A percentile compares a stretch with the other conserved stretches of the same genome.
Conservation (phyloP, 768 basidiomycete genomes). For the Pleurotus pulmonarius region DNA sequence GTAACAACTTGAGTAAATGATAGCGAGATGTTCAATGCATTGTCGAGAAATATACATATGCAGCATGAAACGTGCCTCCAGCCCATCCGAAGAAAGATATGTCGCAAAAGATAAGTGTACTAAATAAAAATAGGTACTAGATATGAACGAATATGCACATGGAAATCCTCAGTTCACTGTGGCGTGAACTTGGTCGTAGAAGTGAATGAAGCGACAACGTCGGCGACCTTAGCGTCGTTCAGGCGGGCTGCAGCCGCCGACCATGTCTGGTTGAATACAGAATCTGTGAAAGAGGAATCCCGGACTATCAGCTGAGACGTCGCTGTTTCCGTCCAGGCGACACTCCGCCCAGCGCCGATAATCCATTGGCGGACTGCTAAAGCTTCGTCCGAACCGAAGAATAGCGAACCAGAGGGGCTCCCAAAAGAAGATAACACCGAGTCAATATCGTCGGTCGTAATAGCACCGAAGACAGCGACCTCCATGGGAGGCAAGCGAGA, state of each 20-base stretch:
- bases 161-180: conserved; percentile 7
- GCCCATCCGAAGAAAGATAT: background rate
- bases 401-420: conserved; percentile 43
- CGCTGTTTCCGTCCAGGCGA: conserved; percentile 53
- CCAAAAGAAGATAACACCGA: conserved; percentile 49
- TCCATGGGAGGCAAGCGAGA: conserved; percentile 49
- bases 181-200: conserved; percentile 19
- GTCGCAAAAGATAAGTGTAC: background rate
- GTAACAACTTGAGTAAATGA: too few relatives aligned
- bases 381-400: conserved; percentile 57
- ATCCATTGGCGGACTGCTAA: conserved; percentile 51
- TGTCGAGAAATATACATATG: background rate
- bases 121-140: background rate
- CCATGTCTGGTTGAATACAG: conserved; percentile 48
- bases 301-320: conserved; percentile 46
- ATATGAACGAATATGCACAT: conserved; percentile 10
- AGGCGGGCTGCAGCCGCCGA: conserved; percentile 31
- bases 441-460: conserved; percentile 43
- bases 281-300: conserved; percentile 43
- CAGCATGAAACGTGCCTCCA: conserved; percentile 2
- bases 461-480: conserved; percentile 60
- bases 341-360: conserved; percentile 31
- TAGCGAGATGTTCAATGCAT: too few relatives aligned
- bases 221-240: conserved; percentile 26
- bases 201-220: conserved; percentile 43